Evolutionary conservation across 1,284 basidiomycete genomes (phyloP), one percentile per base, ranked within the genome.

Genomic region (Hymenochaete sp.): DNA sequence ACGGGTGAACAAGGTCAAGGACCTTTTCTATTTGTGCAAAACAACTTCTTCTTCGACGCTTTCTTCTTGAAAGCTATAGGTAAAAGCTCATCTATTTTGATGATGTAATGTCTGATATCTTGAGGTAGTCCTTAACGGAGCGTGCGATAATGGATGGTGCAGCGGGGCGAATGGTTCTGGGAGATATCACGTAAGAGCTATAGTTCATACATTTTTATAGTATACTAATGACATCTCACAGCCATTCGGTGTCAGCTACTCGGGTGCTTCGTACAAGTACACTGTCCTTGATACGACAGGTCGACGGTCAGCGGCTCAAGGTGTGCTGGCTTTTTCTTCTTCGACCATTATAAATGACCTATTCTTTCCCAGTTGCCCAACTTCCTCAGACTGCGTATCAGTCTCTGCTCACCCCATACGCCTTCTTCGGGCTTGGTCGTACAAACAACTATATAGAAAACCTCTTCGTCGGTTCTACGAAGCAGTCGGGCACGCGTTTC

Each of bases 391-490:
- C 90, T 1, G 77, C 83, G 0, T 98, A 98, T 59, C 85, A 95
- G 41, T 72, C 93, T 7, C 75, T 98, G 8, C 75, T 83, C 41
- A 85, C 90, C 1, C 95, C 96, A 0, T 97, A 97, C 59, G 79
- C 90, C 2, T 97, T 93, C 73, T 91, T 98, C 59, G 96, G 96
- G 0, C 79, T 99, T 2, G 96, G 96, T 0, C 78, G 96, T 35
- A 98, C 95, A n/a, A 99, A 99, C 67, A 99, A 99, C 63, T 99
- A 99, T 65, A 91, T 99, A 57, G 96, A 99, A 70, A 93, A 93
- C 59, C 73, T 96, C 3, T 92, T 93, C 59, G 85, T 95, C 7
- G 93, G 93, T 10, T 83, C 88, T 1, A 93, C 91, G 3, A 73
- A 88, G 24, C 79, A 87, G 53, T 18, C 71, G 3, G 56, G 64